Evolutionary conservation across 1,139 yeast species (phyloP).

Genomic region (Candida glucosophila): DNA sequence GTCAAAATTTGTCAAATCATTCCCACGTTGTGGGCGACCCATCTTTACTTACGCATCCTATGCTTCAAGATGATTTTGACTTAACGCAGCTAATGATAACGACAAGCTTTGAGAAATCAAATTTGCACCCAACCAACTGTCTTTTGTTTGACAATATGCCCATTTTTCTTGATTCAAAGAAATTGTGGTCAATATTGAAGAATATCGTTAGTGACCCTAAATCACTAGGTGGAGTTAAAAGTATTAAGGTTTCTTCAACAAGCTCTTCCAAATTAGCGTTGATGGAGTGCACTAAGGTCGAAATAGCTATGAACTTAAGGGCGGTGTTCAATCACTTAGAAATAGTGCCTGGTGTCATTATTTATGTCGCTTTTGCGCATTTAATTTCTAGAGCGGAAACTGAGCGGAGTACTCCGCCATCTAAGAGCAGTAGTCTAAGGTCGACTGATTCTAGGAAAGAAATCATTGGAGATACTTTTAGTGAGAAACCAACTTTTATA

Average conservation of each 20-base stretch:
- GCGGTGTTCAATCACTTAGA: slow-evolving; percentile 76
- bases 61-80: slow-evolving; percentile 49
- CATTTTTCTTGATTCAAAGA: slow-evolving; percentile 26
- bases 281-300: slow-evolving; percentile 64
- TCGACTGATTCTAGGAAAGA: background rate
- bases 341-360: slow-evolving; percentile 61
- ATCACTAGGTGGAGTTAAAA: slow-evolving; percentile 17
- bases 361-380: slow-evolving; percentile 64
- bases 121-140: slow-evolving; percentile 69
- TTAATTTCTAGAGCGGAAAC: no score
- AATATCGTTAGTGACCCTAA: slow-evolving; percentile 20
- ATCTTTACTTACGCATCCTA: slow-evolving; percentile 15
- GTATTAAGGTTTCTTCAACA: slow-evolving; percentile 49
- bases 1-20: slow-evolving; percentile 9
- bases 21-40: background rate
- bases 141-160: slow-evolving; percentile 76
- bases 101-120: slow-evolving; percentile 59
- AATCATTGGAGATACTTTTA: slow-evolving; percentile 1
- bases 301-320: slow-evolving; percentile 70
- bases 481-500: slow-evolving; percentile 13
- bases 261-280: slow-evolving; percentile 44
- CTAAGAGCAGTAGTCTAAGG: background rate
- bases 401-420: slow-evolving; percentile 8
- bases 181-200: slow-evolving; percentile 25
- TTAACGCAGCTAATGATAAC: slow-evolving; percentile 33